Evolutionary conservation across 257 asterid genomes (phyloP).

Genomic region (Eustoma russellianum): DNA sequence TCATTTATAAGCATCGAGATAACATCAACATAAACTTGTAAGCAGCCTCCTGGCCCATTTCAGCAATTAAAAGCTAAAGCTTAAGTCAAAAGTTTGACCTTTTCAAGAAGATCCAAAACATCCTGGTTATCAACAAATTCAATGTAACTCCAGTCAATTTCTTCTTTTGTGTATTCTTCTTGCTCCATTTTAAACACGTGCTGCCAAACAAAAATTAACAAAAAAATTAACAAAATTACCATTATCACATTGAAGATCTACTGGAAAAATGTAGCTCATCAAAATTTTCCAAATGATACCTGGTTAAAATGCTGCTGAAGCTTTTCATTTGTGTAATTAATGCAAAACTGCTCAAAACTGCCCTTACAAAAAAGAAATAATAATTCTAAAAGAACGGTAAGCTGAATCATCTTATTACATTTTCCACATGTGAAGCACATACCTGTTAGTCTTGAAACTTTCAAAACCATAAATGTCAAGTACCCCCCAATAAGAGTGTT

Average conservation of each 20-base stretch:
- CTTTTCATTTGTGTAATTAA: conserved; percentile 94
- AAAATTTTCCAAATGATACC: conserved; percentile 34
- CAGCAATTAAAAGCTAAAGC: neutral
- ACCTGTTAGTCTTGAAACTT: conserved; percentile 90
- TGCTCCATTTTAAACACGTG: conserved; percentile 99
- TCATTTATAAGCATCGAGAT: neutral
- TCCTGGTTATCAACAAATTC: conserved; percentile 97
- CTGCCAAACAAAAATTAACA: conserved; percentile 36
- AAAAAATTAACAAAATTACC: conserved; percentile 12
- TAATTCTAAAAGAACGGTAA: conserved; percentile 5
- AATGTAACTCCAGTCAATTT: conserved; percentile 96
- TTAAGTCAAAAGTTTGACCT: conserved; percentile 34
- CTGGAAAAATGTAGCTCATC: conserved; percentile 6
- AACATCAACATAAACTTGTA: neutral
- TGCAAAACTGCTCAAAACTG: conserved; percentile 97
- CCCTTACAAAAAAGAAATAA: conserved; percentile 18
- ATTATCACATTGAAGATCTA: conserved; percentile 9
- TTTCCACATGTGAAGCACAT: conserved; percentile 16
- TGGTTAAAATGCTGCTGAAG: conserved; percentile 98
- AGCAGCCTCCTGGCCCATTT: neutral
- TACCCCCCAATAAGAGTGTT: conserved; percentile 76
- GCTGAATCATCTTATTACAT: neutral
- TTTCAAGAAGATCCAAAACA: conserved; percentile 94
- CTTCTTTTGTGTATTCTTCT: conserved; percentile 91
- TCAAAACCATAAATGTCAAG: conserved; percentile 98